A percentile compares a stretch with the other conserved stretches of the same genome.
Evolutionary conservation across 2,329 filamentous ascomycete genomes (phyloP).

Genomic region (Calycina herbarum): DNA sequence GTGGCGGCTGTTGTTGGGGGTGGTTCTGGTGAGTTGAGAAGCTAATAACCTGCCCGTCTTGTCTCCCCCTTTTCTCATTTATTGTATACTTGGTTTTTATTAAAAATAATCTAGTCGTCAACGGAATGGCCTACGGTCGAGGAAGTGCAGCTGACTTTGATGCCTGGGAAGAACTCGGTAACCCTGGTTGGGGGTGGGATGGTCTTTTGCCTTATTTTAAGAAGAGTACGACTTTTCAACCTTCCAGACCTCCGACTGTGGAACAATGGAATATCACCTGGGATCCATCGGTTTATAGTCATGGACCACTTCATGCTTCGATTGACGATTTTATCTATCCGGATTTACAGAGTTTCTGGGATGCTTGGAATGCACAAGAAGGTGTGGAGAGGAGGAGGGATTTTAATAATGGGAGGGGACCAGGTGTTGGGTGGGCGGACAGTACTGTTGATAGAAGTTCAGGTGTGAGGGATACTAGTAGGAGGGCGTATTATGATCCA

Average conservation of each 20-base stretch:
- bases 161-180: constrained; percentile 44
- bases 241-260: constrained; percentile 14
- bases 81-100: background rate
- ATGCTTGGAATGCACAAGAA: background rate
- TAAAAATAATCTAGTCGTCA: background rate
- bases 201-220: constrained; percentile 45
- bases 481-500: constrained; percentile 6
- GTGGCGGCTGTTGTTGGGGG: constrained; percentile 10
- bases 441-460: constrained; percentile 1
- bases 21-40: background rate
- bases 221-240: constrained; percentile 36
- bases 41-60: too few species aligned
- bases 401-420: background rate
- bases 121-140: constrained; percentile 9
- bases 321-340: constrained; percentile 6
- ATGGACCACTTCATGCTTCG: constrained; percentile 13
- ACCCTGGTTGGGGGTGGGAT: constrained; percentile 45
- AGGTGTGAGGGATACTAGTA: constrained; percentile 3
- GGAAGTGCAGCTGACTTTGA: constrained; percentile 9
- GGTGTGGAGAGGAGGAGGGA: background rate
- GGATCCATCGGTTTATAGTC: constrained; percentile 5
- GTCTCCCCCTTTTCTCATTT: background rate
- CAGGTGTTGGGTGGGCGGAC: background rate
- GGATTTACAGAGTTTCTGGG: background rate
- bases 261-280: constrained; percentile 17